Conservation (phyloP, 176 grass and related monocot species). For the Carex kokanica region DNA sequence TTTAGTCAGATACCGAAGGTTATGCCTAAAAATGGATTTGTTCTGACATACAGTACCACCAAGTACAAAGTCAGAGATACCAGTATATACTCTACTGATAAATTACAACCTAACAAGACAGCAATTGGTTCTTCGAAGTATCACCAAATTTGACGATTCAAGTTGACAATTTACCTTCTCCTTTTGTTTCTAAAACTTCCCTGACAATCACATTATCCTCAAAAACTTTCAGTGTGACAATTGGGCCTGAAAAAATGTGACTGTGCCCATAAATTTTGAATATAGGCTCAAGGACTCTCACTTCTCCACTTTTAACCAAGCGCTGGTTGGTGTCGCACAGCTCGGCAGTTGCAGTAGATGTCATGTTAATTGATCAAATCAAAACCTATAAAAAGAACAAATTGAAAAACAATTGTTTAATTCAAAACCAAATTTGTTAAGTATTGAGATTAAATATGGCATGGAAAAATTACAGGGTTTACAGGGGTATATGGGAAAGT, state of each 20-base stretch:
- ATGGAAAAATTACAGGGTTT: background rate
- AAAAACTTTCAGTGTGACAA: slow-evolving; percentile 35
- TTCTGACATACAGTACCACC: background rate
- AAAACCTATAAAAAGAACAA: background rate
- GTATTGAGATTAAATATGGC: background rate
- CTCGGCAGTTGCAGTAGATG: slow-evolving; percentile 29
- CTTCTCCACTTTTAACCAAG: slow-evolving; percentile 26
- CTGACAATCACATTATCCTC: slow-evolving; percentile 38
- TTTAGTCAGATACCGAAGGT: background rate
- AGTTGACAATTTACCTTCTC: slow-evolving; percentile 11
- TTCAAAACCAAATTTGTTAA: background rate
- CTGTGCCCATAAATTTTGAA: slow-evolving; percentile 33
- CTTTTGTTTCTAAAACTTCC: slow-evolving; percentile 26
- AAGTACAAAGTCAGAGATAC: background rate
- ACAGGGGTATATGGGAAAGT: background rate
- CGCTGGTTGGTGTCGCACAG: slow-evolving; percentile 29
- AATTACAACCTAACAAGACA: background rate
- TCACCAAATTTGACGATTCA: background rate
- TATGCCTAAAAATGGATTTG: background rate
- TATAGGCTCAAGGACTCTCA: slow-evolving; percentile 27
- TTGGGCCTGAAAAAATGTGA: slow-evolving; percentile 23
- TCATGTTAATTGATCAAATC: slow-evolving; percentile 12
- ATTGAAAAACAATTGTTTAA: background rate
- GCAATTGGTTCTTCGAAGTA: background rate
- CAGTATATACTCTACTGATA: background rate